Percentiles rank a stretch among this genome's conserved stretches.
Conservation (phyloP, 345 rosid species). For the Iberis pinnata region DNA sequence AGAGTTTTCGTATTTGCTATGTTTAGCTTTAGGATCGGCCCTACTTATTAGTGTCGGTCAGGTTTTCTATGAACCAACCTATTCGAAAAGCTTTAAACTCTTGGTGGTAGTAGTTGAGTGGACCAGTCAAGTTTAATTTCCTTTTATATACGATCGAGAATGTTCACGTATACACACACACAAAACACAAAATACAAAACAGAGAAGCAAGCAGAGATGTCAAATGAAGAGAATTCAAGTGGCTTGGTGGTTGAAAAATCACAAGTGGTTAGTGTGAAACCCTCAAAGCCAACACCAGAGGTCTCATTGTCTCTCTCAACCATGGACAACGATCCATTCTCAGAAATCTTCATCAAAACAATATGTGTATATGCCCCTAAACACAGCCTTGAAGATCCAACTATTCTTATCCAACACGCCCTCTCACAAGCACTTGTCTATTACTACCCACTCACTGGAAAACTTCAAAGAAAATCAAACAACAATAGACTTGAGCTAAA, state of each 20-base stretch:
- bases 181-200: too few species aligned
- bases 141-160: too few species aligned
- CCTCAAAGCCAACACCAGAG: slow-evolving; percentile 38
- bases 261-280: slow-evolving; percentile 33
- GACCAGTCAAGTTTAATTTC: too few species aligned
- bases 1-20: too few species aligned
- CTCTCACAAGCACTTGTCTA: slow-evolving; percentile 37
- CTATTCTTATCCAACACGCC: slow-evolving; percentile 31
- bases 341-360: slow-evolving; percentile 26
- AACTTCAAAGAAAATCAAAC: slow-evolving; percentile 31
- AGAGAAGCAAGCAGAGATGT: too few species aligned
- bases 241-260: slow-evolving; percentile 11
- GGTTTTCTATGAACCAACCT: too few species aligned
- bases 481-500: slow-evolving; percentile 33
- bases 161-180: too few species aligned
- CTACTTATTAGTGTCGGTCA: too few species aligned
- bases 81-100: too few species aligned
- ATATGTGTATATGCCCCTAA: slow-evolving; percentile 28
- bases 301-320: slow-evolving; percentile 36
- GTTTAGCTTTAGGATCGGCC: too few species aligned
- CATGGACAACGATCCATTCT: slow-evolving; percentile 34
- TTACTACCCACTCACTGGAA: slow-evolving; percentile 53
- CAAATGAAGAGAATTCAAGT: not conserved
- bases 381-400: slow-evolving; percentile 5
- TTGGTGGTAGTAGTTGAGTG: too few species aligned